Evolutionary conservation across 306 rosid genomes (phyloP).

Genomic region (apple (Malus domestica)): DNA sequence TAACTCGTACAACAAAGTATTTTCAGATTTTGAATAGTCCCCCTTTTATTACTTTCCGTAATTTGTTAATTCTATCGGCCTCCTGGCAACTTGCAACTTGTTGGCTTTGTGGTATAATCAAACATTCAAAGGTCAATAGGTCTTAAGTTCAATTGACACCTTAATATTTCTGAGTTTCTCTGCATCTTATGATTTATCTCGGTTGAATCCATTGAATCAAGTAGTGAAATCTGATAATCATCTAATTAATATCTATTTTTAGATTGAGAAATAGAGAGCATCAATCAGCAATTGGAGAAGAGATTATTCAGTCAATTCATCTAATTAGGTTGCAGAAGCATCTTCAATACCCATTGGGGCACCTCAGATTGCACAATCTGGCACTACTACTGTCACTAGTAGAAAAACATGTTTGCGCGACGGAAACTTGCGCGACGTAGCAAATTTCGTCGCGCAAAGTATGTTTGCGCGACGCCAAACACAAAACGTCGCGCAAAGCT

Average conservation of each 20-base stretch:
- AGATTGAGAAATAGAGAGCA: not conserved
- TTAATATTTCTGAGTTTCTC: no score
- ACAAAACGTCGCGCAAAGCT: no score
- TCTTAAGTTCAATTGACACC: no score
- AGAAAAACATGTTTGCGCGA: no score
- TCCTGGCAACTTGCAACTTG: not conserved
- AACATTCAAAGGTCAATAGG: not conserved
- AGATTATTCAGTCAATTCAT: not conserved
- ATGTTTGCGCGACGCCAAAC: no score
- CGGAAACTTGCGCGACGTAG: no score
- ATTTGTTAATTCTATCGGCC: not conserved
- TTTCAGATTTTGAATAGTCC: not conserved
- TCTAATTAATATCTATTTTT: not conserved
- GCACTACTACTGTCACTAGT: not conserved
- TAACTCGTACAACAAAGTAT: conserved; percentile 1
- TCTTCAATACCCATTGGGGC: not conserved
- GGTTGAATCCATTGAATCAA: not conserved
- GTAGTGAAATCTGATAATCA: not conserved
- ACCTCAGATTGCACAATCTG: not conserved
- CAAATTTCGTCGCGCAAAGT: no score
- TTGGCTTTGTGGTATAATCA: not conserved
- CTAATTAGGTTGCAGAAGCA: not conserved
- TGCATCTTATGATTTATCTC: not conserved
- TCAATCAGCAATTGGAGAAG: not conserved
- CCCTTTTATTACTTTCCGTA: not conserved